Evolutionary conservation across 2,329 filamentous ascomycete genomes (phyloP), one percentile per base, ranked within the genome.

Genomic region (Nannizzia gypsea): DNA sequence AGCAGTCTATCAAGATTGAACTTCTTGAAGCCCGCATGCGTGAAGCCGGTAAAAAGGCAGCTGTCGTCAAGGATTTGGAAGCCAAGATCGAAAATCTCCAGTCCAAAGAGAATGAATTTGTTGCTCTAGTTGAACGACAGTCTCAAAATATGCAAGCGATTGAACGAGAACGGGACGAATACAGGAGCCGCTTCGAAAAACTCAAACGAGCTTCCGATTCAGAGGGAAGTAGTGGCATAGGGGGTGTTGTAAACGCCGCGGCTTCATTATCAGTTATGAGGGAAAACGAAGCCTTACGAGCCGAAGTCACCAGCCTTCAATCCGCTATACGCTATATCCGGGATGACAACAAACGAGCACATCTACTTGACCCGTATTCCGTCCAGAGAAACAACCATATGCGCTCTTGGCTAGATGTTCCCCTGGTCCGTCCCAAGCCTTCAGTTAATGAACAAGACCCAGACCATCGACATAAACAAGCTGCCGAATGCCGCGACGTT

Each of bases 1-100:
- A 95, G 61, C 75, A 89, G 24, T 83, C 86, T n/a, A 87, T 96
- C 66, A 91, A 93, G 72, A 95, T 96, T 66, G 92, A 96, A 73
- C 89, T 93, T 44, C 83, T 97, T 40, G 89, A 95, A 72, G 88
- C 89, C 6, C 82, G 89, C 60, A 91, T 93, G 85, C 84, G 86
- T 61, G 90, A 95, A 68, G 88, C 89, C 4, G 84, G 85, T 64
- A 84, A 87, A 70, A 91, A 92, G 73, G 83, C 88, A 13, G 83
- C 72, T 2, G 70, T 73, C 61, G 73, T 74, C 20, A 76, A 76
- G 63, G 74, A 76, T 5, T 69, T 77, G 31, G 74, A 77, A 64
- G 61, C 66, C 13, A 72, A 74, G 61, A 69, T 77, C 46, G 73
- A 76, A 60, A 66, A 69, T n/a, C 64, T 74, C 48, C 71, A 72